These are phyloP conservation scores for Sporothrix euskadiensis DNA, from an alignment of 2,329 filamentous ascomycete species.

Conservation along the genomic window DNA sequence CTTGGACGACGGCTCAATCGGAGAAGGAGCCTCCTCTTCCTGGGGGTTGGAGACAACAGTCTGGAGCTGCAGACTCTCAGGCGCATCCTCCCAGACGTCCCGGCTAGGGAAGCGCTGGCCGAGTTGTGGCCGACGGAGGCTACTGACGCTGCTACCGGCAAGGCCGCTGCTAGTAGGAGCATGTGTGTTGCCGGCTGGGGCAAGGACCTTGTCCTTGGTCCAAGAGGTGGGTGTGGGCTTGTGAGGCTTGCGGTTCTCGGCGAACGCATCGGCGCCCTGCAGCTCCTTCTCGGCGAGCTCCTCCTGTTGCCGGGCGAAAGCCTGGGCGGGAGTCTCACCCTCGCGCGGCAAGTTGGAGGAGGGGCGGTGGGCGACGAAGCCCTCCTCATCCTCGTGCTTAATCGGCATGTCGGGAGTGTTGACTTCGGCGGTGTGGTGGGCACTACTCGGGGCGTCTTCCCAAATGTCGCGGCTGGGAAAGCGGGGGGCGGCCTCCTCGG, in stretches of 20 bases:
- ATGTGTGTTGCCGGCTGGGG: neutral
- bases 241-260: constrained; percentile 48
- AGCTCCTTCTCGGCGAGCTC: constrained; percentile 58
- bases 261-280: constrained; percentile 29
- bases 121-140: constrained; percentile 51
- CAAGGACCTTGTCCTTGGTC: constrained; percentile 44
- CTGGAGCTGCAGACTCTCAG: constrained; percentile 77
- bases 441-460: constrained; percentile 91
- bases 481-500: constrained; percentile 58
- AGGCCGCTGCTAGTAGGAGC: neutral
- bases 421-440: constrained; percentile 77
- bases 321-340: constrained; percentile 60
- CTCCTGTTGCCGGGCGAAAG: constrained; percentile 67
- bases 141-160: constrained; percentile 34
- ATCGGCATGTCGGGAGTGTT: constrained; percentile 68
- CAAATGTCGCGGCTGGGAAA: constrained; percentile 97
- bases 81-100: constrained; percentile 93
- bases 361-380: constrained; percentile 32
- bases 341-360: constrained; percentile 42
- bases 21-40: constrained; percentile 50
- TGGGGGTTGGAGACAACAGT: constrained; percentile 67
- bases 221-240: constrained; percentile 50
- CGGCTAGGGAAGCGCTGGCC: constrained; percentile 80
- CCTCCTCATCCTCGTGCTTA: constrained; percentile 36
- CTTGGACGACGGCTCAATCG: constrained; percentile 48